Conservation (phyloP, 345 rosid species). For the Turritis glabra region DNA sequence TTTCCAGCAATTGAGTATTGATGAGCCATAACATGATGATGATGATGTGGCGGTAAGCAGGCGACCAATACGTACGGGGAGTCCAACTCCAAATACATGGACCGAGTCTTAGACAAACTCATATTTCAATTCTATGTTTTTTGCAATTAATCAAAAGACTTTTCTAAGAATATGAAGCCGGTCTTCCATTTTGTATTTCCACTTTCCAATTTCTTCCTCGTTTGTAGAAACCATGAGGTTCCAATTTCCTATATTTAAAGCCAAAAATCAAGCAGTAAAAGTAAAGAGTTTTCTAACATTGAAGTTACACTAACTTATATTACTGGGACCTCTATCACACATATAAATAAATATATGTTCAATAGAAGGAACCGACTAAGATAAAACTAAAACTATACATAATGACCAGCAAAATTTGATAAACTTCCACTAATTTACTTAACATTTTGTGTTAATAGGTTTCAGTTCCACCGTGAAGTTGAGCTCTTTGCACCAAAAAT, state of each 20-base stretch:
- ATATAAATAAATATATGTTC: neutral
- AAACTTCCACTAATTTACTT: neutral
- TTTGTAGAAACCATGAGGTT: neutral
- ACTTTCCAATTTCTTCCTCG: neutral
- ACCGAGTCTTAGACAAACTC: neutral
- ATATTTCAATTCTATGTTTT: neutral
- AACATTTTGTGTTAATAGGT: neutral
- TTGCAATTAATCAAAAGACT: neutral
- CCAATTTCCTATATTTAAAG: neutral
- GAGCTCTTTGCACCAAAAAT: conserved; percentile 12
- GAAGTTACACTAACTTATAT: neutral
- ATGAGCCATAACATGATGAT: neutral
- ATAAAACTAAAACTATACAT: neutral
- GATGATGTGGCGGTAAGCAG: neutral
- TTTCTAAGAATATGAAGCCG: neutral
- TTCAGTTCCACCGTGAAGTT: neutral
- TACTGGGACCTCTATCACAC: neutral
- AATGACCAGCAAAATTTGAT: neutral
- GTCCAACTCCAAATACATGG: neutral
- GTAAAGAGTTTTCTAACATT: neutral
- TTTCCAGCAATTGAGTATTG: neutral
- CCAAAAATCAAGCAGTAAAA: neutral
- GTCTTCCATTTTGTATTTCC: neutral
- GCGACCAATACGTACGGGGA: neutral
- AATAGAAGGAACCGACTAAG: neutral